Conservation (phyloP, 2,329 filamentous ascomycete genomes). For the Coniochaeta hoffmannii region DNA sequence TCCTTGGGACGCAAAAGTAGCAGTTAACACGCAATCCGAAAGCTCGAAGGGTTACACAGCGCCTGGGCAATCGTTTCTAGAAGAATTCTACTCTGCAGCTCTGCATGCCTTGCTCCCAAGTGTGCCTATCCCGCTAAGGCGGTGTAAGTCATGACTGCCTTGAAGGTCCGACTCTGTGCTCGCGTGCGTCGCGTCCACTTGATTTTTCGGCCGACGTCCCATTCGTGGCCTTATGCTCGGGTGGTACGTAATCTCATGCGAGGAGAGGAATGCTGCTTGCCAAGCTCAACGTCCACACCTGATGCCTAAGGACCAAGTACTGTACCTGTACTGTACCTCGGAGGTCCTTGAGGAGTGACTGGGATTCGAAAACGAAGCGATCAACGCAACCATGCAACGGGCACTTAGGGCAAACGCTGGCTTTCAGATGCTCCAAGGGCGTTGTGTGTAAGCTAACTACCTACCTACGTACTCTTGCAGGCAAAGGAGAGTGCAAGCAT, state of each 20-base stretch:
- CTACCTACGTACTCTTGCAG: neutral
- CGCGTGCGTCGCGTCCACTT: neutral
- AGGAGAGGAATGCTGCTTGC: neutral
- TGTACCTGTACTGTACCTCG: neutral
- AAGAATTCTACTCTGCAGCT: neutral
- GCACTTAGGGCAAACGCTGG: neutral
- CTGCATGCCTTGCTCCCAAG: neutral
- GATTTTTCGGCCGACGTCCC: neutral
- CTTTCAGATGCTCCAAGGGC: neutral
- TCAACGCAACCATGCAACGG: neutral
- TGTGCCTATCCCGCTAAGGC: neutral
- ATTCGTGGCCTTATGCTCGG: neutral
- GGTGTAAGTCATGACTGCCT: neutral
- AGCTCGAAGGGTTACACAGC: neutral
- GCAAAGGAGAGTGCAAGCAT: neutral
- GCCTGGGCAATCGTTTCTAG: neutral
- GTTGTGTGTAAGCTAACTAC: neutral
- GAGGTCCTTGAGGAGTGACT: neutral
- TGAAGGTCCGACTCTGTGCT: neutral
- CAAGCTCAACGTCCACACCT: neutral
- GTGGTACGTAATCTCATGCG: constrained; percentile 1
- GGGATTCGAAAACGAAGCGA: neutral
- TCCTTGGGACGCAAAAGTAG: neutral
- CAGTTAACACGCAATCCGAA: neutral
- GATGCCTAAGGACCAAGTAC: neutral